Base-by-base conservation (phyloP, 768 basidiomycete species). In the Termitomyces sp. region DNA sequence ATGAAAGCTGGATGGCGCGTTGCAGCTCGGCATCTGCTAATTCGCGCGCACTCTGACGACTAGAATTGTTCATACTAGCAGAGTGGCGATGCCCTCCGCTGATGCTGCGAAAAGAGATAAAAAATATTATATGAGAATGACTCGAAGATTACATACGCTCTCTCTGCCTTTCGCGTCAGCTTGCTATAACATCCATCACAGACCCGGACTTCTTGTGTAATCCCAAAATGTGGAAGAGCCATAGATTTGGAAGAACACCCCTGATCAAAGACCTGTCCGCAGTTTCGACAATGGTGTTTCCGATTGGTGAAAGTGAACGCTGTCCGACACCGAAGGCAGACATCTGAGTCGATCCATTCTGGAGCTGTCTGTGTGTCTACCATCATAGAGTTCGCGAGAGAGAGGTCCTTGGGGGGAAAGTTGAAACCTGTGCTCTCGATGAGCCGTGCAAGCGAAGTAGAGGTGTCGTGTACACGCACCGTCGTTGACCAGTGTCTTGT, bases 231-330 rank as follows among this genome's bases (percentile, higher is more conserved):
- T 4, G 97, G 96, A 29, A 98, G 80, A 0, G 93, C 79, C 73
- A 93, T 85, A 2, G 82, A 77, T 73, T 94, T 91, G 38, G 91
- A 88, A 0, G 94, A 96, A 72, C 97, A 99, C 46, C 86, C 82
- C 58, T 96, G 94, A 74, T 98, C 96, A 70, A 97, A 98, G 14
- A 98, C 94, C 71, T 90, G 88, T 8, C 97, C 97, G 74, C 97
- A 99, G 72, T 98, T 98, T 14, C 97, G 86, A 71, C 97, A 99
- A 69, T 99, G 97, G 68, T 99, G 97, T 71, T 98, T 98, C 55
- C 97, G 85, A 71, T 98, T 98, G 36, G 95, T 97, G 71, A 98
- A 95, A 0, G 88, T 85, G 74, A 99, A 99, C 0, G 92, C 72
- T 0, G 91, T 88, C 17, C 97, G 85, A 73, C 97, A 99, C 20